Evolutionary conservation across 345 rosid genomes (phyloP).

Genomic region (Eucalyptus cloeziana): DNA sequence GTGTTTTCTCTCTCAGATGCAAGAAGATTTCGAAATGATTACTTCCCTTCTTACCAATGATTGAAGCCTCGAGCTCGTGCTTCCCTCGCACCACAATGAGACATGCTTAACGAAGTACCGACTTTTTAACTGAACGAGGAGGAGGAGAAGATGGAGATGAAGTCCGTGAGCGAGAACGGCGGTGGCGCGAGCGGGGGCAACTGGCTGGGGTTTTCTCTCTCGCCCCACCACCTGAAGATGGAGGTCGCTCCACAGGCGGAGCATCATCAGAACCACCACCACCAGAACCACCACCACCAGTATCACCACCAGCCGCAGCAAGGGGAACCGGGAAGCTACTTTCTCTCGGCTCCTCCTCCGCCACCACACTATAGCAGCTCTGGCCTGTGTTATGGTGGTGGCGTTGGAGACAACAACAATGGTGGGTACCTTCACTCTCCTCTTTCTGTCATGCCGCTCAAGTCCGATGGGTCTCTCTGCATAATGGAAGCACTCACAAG

Average conservation of each 20-base stretch:
- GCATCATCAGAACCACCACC: neutral
- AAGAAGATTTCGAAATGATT: neutral
- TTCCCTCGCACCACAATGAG: neutral
- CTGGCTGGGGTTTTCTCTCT: slow-evolving; percentile 76
- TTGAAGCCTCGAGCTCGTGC: neutral
- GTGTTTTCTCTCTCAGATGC: neutral
- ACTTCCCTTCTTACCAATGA: neutral
- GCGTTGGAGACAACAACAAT: slow-evolving; percentile 14
- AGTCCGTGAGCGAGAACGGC: slow-evolving; percentile 24
- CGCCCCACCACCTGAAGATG: slow-evolving; percentile 59
- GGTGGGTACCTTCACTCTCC: slow-evolving; percentile 41
- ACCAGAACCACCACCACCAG: neutral
- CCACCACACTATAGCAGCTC: neutral
- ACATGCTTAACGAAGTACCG: neutral
- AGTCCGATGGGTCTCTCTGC: slow-evolving; percentile 75
- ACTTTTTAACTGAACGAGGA: neutral
- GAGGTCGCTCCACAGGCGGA: slow-evolving; percentile 17
- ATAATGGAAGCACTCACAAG: slow-evolving; percentile 60
- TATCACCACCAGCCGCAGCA: slow-evolving; percentile 11
- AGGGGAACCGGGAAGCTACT: slow-evolving; percentile 5
- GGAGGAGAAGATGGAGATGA: slow-evolving; percentile 14
- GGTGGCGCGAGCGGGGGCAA: slow-evolving; percentile 11
- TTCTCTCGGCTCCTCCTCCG: slow-evolving; percentile 16
- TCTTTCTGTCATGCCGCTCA: slow-evolving; percentile 64
- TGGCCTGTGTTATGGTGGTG: slow-evolving; percentile 21